Evolutionary conservation across 2,329 filamentous ascomycete genomes (phyloP), one percentile per base, ranked within the genome.

Genomic region (Pseudogymnoascus sp.): DNA sequence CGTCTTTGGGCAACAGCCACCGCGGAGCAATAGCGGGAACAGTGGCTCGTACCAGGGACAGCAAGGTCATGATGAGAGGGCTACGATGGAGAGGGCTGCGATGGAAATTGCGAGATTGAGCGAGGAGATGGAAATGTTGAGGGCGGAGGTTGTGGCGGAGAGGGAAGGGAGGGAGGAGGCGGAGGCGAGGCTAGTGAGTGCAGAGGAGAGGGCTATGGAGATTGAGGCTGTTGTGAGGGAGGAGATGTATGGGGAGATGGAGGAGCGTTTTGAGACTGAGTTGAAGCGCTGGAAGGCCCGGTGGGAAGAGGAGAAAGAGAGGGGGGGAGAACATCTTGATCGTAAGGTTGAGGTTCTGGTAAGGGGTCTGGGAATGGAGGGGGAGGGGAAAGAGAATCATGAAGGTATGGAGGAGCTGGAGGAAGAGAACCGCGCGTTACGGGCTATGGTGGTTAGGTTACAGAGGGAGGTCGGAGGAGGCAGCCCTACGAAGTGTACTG

Each of bases 191-290:
- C 83, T 93, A 66, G 78, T 86, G 38, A 85, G 85, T 3, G 86
- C 82, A 1, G 83, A 90, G 52, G 85, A 90, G 23, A 75, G 81
- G 4, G 77, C 86, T 69, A 68, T 85, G 4, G 83, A 87, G 60
- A 78, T 96, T 11, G 94, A 99, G 72, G 86, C 90, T 68, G 87
- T 88, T 5, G 84, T 97, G 31, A 87, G 94, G 21, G 93, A 97
- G 70, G 93, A 97, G 68, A 93, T 92, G 69, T 92, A 87, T 68
- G 80, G 78, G 2, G 94, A 97, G 71, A 95, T 96, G 78, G 94
- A 99, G 71, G 79, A 83, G 64, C 83, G 85, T 10, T 81, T 97
- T 55, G 83, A 86, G 19, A 77, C 87, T 11, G 92, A 97, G 73
- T 84, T 90, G 73, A 81, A 83, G 8, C 81, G 90, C n/a, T 97